Base-by-base conservation (phyloP, 108 stramenopile genomes). In the Cylindrotheca closterium region DNA sequence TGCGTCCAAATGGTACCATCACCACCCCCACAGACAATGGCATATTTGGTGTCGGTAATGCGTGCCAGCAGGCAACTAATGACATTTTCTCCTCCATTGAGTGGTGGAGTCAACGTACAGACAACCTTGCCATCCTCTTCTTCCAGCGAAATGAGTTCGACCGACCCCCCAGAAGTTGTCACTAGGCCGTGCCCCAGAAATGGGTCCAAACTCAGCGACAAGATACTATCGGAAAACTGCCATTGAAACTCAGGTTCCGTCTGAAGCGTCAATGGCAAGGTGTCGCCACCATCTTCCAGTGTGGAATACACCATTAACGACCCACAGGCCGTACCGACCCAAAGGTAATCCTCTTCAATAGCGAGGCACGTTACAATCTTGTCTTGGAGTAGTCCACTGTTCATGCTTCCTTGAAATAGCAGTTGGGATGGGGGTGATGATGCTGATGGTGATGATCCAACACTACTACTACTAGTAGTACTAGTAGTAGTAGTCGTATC, bases 1-100 rank as follows among this genome's bases (percentile, higher is more conserved):
- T 73, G 72, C 26, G 54, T 34, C 31, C 30, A 63, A 52, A 75
- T n/a, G 22, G 59, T 64, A 4, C 74, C 74, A 45, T 75, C 60
- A 31, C 32, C 58, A 27, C 67, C 67, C 5, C 74, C 74, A 53
- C 67, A 68, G 17, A 61, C 58, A 15, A 74, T 22, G 4, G 67
- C 33, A 25, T 47, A 67, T 12, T 17, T 46, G 45, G 45, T 17
- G 17, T 46, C 45, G 45, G 12, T 17, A 17, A 46, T 17, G n/a
- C n/a, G n/a, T n/a, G n/a, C n/a, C n/a, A n/a, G n/a, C n/a, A n/a
- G n/a, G n/a, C n/a, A n/a, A n/a, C n/a, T n/a, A 12, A 46, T 46
- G 45, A 46, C 45, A 46, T 46, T 46, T 12, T 46, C 45, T 15
- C 17, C 45, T 15, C 15, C 17, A 17, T 46, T 46, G 45, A 46